Evolutionary conservation across 1,284 basidiomycete species (phyloP).

Genomic region (Pascua sp.): DNA sequence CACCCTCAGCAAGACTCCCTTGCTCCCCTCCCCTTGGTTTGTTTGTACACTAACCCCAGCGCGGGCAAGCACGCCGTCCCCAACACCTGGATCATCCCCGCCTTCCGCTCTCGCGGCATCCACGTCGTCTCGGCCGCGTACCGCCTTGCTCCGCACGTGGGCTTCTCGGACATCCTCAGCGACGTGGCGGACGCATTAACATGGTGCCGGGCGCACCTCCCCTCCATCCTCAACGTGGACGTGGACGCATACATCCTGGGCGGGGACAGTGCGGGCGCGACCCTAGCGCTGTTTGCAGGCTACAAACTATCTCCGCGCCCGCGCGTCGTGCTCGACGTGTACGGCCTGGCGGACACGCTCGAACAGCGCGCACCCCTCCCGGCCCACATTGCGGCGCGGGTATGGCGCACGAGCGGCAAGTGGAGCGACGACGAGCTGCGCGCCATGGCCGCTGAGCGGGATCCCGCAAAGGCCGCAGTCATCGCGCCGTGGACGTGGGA

Average conservation of each 20-base stretch:
- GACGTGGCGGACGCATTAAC: slow-evolving; percentile 14
- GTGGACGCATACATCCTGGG: slow-evolving; percentile 7
- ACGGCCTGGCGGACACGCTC: slow-evolving; percentile 12
- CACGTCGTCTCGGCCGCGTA: slow-evolving; percentile 18
- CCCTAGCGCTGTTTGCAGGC: no score
- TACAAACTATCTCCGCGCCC: no score
- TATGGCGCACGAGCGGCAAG: no score
- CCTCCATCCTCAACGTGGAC: slow-evolving; percentile 3
- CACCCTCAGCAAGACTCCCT: no score
- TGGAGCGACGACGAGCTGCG: slow-evolving; percentile 8
- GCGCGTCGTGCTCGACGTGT: slow-evolving; percentile 1
- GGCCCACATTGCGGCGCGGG: background rate
- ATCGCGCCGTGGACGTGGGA: slow-evolving; percentile 15
- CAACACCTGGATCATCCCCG: slow-evolving; percentile 14
- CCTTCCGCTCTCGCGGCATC: slow-evolving; percentile 7
- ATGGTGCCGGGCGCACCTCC: slow-evolving; percentile 15
- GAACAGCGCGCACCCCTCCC: background rate
- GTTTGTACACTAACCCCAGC: no score
- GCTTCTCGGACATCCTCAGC: slow-evolving; percentile 14
- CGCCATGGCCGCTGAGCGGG: background rate
- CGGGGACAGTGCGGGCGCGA: no score
- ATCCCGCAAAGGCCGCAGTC: background rate
- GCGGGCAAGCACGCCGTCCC: no score
- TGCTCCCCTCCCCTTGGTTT: no score
- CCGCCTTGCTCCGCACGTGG: slow-evolving; percentile 17